Evolutionary conservation across 108 stramenopile genomes (phyloP).

Genomic region (Seminavis robusta): DNA sequence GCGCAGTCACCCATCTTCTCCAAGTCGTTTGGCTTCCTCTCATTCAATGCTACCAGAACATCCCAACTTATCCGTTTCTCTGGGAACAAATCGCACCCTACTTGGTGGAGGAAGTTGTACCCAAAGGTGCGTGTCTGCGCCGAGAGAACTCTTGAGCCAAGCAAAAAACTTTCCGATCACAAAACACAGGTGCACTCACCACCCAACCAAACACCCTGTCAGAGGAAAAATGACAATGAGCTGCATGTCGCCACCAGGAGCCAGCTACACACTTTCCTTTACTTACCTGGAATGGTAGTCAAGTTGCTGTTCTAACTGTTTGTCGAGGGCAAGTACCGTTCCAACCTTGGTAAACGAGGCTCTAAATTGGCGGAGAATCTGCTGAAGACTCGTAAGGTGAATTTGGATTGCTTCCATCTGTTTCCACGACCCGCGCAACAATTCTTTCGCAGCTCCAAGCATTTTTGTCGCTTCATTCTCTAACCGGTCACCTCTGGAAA

Average conservation of each 20-base stretch:
- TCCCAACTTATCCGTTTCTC: slow-evolving; percentile 45
- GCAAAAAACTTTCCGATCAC: no score
- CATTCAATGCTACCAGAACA: slow-evolving; percentile 30
- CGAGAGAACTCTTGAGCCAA: no score
- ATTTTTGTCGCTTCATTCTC: slow-evolving; percentile 12
- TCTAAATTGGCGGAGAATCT: no score
- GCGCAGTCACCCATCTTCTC: slow-evolving; percentile 38
- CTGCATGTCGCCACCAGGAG: no score
- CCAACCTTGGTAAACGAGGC: no score
- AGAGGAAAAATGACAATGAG: no score
- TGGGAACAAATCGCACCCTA: no score
- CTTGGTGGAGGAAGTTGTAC: no score
- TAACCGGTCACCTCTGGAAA: no score
- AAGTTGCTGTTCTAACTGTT: slow-evolving; percentile 25
- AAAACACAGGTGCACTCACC: slow-evolving; percentile 25
- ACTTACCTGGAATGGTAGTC: slow-evolving; percentile 33
- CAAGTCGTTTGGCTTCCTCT: slow-evolving; percentile 23
- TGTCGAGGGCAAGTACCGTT: slow-evolving; percentile 23
- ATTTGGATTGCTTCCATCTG: slow-evolving; percentile 37
- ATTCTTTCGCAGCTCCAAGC: slow-evolving; percentile 25
- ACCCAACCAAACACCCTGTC: slow-evolving; percentile 61
- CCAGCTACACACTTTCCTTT: no score
- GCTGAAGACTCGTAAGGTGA: slow-evolving; percentile 32
- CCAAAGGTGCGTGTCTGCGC: no score
- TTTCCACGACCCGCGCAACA: slow-evolving; percentile 32